phyloP scores from a whole-genome alignment of 2,329 filamentous ascomycete species.

The Passalora sequoiae region DNA sequence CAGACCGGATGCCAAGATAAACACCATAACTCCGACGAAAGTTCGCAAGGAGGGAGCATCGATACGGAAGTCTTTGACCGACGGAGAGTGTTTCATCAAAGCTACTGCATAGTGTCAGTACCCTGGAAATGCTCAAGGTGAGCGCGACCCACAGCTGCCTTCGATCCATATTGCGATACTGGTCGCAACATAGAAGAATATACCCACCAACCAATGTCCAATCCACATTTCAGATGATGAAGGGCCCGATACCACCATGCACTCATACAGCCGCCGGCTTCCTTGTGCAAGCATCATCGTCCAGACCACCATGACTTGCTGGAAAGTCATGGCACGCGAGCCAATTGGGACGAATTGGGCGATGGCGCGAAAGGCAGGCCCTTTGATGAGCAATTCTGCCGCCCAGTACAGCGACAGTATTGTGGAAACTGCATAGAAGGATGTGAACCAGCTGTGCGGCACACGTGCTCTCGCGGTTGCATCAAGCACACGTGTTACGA shows the following conservation, averaged over 20 bases:
- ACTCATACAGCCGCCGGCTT: slow-evolving; percentile 70
- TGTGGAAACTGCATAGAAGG: slow-evolving; percentile 76
- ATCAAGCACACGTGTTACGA: slow-evolving; percentile 34
- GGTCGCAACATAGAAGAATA: slow-evolving; percentile 70
- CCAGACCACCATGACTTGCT: slow-evolving; percentile 64
- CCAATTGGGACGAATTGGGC: slow-evolving; percentile 31
- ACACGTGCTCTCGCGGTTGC: slow-evolving; percentile 55
- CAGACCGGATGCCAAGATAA: slow-evolving; percentile 62
- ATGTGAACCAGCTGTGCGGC: slow-evolving; percentile 82
- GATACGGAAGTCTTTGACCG: slow-evolving; percentile 36
- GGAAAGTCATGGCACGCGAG: slow-evolving; percentile 50
- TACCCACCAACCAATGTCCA: slow-evolving; percentile 73
- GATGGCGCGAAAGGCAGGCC: slow-evolving; percentile 48
- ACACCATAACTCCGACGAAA: slow-evolving; percentile 55
- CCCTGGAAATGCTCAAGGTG: background rate
- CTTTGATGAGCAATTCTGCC: slow-evolving; percentile 47
- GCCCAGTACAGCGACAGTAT: slow-evolving; percentile 69
- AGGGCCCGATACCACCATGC: slow-evolving; percentile 57
- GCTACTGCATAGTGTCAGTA: slow-evolving; percentile 22
- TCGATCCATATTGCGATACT: slow-evolving; percentile 80
- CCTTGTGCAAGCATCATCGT: slow-evolving; percentile 71
- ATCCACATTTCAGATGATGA: slow-evolving; percentile 78
- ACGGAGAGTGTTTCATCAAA: slow-evolving; percentile 34
- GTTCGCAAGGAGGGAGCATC: slow-evolving; percentile 47
- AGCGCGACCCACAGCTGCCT: slow-evolving; percentile 57